These are phyloP conservation scores for Austroboletus niveus DNA, from an alignment of 1,284 basidiomycete genomes.

Conservation along the genomic window DNA sequence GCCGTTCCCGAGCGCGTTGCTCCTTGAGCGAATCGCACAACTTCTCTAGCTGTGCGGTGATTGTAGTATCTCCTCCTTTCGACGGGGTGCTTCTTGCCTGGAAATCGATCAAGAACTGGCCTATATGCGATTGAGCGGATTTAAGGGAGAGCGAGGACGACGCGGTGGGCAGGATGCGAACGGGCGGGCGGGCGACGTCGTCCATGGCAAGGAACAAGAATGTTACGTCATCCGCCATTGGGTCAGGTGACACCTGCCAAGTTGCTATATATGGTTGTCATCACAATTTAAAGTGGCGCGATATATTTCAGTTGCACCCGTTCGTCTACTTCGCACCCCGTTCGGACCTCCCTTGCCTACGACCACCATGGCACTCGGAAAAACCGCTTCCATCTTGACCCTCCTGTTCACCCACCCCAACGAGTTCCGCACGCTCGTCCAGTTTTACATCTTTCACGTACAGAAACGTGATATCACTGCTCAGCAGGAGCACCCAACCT, in stretches of 20 bases:
- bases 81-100: slow-evolving; percentile 42
- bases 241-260: neutral
- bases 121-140: slow-evolving; percentile 38
- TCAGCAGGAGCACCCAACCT: slow-evolving; percentile 65
- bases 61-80: slow-evolving; percentile 46
- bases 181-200: slow-evolving; percentile 44
- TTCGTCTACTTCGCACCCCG: too few relatives aligned
- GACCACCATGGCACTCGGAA: slow-evolving; percentile 19
- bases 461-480: slow-evolving; percentile 78
- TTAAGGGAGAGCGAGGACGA: slow-evolving; percentile 38
- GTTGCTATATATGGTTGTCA: too few relatives aligned
- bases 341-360: too few relatives aligned
- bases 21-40: slow-evolving; percentile 48
- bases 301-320: too few relatives aligned
- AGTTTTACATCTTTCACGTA: slow-evolving; percentile 80
- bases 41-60: slow-evolving; percentile 56
- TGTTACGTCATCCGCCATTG: neutral
- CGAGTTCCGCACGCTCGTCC: slow-evolving; percentile 77
- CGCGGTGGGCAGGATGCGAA: slow-evolving; percentile 42
- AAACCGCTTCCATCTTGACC: slow-evolving; percentile 45
- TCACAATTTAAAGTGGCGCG: too few relatives aligned
- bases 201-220: slow-evolving; percentile 37
- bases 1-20: slow-evolving; percentile 26
- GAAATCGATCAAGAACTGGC: slow-evolving; percentile 47
- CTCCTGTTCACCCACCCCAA: slow-evolving; percentile 71